Base-by-base conservation (phyloP, 805 yeast genomes). In the Danielozyma ontarioensis region DNA sequence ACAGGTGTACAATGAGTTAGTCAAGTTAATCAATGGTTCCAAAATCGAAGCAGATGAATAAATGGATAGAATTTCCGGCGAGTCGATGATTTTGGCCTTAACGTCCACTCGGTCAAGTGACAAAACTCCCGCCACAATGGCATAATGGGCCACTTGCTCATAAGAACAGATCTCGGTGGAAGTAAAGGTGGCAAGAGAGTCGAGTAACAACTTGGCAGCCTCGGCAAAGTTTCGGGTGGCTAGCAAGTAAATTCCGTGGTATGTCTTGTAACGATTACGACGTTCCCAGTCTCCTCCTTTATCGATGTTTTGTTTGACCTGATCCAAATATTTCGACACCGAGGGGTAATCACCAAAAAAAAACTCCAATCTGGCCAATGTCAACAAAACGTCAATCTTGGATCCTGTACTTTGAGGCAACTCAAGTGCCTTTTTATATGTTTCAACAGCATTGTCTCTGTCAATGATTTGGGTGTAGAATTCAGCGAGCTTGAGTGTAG, bases 231-330 rank as follows among this genome's bases (percentile, higher is more conserved):
- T 79, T 52, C 98, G 78, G 18, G 89, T 80, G 5, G 96, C 82
- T 74, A 93, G 64, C 24, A 76, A 65, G 55, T 86, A 85, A 31
- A 93, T 71, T 15, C 98, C 98, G 37, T 75, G 63, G 61, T 93
- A 93, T 4, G 97, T 85, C 67, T 93, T 93, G 70, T 76, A 87
- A 46, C 96, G 70, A 64, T 93, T 93, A 52, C 96, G 80, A 61
- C 98, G 84, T 64, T 93, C 98, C 98, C 98, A 93, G 59, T 93
- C 98, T 41, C 98, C 98, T 35, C 97, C 98, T 51, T 87, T 84
- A 50, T 90, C 97, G 50, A 93, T 87, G 55, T 86, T 72, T 16
- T 65, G 52, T 51, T 83, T 78, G 13, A 82, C 78, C 46, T 79
- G 79, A 35, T 82, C 90, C 44, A 93, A 72, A 51, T 81, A 80